phyloP scores from a whole-genome alignment of 768 basidiomycete species.

The Leccinum subgranulosum region DNA sequence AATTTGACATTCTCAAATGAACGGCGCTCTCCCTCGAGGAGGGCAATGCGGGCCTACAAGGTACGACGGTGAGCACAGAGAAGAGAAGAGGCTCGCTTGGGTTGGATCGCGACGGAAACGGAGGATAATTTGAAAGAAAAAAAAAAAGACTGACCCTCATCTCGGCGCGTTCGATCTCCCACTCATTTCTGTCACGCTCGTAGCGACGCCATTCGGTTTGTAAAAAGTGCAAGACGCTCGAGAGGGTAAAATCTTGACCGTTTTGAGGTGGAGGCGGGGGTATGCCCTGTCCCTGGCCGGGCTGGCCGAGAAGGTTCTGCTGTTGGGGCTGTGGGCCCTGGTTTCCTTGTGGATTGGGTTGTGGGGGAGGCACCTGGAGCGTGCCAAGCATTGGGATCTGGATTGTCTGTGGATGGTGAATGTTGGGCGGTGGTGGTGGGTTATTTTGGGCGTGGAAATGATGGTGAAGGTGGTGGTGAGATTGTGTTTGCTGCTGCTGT shows the following conservation, averaged over 20 bases:
- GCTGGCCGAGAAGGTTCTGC: conserved; percentile 52
- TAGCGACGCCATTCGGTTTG: conserved; percentile 98
- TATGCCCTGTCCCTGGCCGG: conserved; percentile 51
- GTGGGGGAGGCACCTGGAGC: conserved; percentile 60
- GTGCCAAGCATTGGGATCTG: conserved; percentile 71
- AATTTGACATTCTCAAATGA: conserved; percentile 97
- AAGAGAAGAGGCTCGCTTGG: background rate
- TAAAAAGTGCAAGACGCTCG: conserved; percentile 92
- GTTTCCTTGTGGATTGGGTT: conserved; percentile 33
- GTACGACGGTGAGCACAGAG: conserved; percentile 11
- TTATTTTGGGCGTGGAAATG: conserved; percentile 30
- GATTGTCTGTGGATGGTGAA: conserved; percentile 41
- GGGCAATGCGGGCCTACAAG: conserved; percentile 86
- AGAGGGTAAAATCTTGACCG: conserved; percentile 90
- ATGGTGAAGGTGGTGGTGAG: conserved; percentile 29
- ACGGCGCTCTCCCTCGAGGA: conserved; percentile 94
- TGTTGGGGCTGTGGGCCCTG: conserved; percentile 52
- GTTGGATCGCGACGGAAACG: background rate
- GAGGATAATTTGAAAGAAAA: conserved; percentile 4
- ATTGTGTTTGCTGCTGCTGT: conserved; percentile 23
- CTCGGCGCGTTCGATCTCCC: conserved; percentile 99
- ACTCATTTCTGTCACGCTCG: conserved; percentile 98
- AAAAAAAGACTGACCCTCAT: conserved; percentile 75
- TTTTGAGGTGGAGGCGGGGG: conserved; percentile 80
- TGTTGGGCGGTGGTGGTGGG: conserved; percentile 25